Evolutionary conservation across 352 stramenopile genomes (phyloP), one percentile per base, ranked within the genome.

Genomic region (Globisporangium solare): DNA sequence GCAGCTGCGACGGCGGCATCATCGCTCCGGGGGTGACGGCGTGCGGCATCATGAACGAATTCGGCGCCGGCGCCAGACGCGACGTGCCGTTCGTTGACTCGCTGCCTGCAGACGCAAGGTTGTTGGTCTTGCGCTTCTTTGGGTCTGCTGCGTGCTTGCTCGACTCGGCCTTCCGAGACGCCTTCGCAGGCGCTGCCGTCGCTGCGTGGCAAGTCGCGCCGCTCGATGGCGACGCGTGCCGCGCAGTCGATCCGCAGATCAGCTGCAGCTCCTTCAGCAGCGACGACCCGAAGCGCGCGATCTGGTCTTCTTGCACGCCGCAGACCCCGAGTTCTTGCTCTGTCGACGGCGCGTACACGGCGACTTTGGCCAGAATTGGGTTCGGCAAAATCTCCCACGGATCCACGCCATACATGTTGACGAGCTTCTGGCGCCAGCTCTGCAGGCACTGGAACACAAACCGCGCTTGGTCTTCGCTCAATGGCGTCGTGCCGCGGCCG

Each of bases 301-400:
- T 39, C 51, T 74, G 70, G 14, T 80, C 71, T 15, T 71, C 70
- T 1, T 60, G 47, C 46, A 89, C 63, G 39, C 75, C 79, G 18
- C 79, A 89, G 14, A 73, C 42, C 18, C 64, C 64, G 7, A 90
- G 72, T 56, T 90, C 77, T 54, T 87, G 67, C 32, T 76, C 70
- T 1, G 59, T 83, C 20, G 63, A 70, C 8, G 79, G 79, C 54
- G 79, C 66, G 52, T 77, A 79, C 12, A 88, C 68, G 5, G 83
- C 76, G 22, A 93, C 71, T 53, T 86, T 85, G n/a, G 80, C 83
- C 18, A 92, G 60, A 35, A 79, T 76, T 45, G 80, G 62, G 61
- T 88, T 92, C 48, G 83, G 70, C 48, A 90, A 21, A 41, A 92
- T 88, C 20, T 90, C 83, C 74, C 74, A 89, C 12, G 83, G 83